phyloP scores from a whole-genome alignment of 164 flowering plant genomes.

The Vitis labrusca region DNA sequence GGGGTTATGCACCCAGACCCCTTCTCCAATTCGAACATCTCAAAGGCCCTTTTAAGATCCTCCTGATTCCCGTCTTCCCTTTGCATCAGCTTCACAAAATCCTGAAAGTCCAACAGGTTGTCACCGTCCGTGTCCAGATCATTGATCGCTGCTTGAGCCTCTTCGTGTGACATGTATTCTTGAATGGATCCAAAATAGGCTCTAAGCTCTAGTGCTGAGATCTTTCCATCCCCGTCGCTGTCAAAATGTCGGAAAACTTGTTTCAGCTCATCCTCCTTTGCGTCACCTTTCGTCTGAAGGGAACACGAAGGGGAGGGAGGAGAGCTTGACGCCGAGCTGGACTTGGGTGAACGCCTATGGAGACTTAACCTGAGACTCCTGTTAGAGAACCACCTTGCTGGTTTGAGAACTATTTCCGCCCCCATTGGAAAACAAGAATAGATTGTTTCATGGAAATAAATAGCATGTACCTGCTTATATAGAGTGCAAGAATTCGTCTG shows the following conservation, averaged over 20 bases:
- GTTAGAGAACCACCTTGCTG: slow-evolving; percentile 30
- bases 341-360: slow-evolving; percentile 7
- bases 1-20: slow-evolving; percentile 80
- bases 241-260: slow-evolving; percentile 68
- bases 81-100: slow-evolving; percentile 53
- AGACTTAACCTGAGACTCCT: slow-evolving; percentile 19
- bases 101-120: slow-evolving; percentile 49
- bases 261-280: slow-evolving; percentile 31
- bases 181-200: slow-evolving; percentile 58
- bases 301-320: slow-evolving; percentile 1
- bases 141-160: slow-evolving; percentile 42
- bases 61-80: slow-evolving; percentile 27
- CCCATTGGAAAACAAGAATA: slow-evolving; percentile 17
- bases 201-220: slow-evolving; percentile 57
- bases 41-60: slow-evolving; percentile 64
- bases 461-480: no score
- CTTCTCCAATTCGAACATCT: slow-evolving; percentile 72
- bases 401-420: slow-evolving; percentile 14
- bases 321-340: slow-evolving; percentile 17
- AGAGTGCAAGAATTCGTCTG: no score
- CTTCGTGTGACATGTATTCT: slow-evolving; percentile 58
- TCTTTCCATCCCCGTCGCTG: slow-evolving; percentile 64
- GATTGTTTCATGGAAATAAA: neutral
- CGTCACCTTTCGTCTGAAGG: neutral
- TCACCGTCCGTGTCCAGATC: slow-evolving; percentile 64